Evolutionary conservation across 192 early-diverging fungal species (phyloP).

Genomic region (Gonapodya prolifera): DNA sequence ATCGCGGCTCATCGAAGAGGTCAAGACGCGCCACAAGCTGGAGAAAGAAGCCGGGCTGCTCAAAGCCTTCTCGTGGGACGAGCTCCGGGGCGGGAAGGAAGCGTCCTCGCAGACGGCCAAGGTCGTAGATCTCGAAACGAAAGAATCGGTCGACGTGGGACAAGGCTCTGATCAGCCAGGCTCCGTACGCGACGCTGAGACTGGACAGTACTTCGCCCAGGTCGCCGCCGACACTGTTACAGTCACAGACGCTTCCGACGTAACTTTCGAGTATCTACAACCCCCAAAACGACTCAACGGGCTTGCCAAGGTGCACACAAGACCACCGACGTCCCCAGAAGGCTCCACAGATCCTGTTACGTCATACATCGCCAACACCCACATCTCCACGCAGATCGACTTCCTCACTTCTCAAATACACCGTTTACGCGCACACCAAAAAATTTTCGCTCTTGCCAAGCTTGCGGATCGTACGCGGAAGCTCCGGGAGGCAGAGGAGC

Average conservation of each 20-base stretch:
- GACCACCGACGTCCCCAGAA: neutral
- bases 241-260: neutral
- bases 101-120: neutral
- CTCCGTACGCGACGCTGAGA: neutral
- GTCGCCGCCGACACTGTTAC: neutral
- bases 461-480: slow-evolving; percentile 41
- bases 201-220: neutral
- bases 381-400: slow-evolving; percentile 32
- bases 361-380: neutral
- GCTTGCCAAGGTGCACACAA: neutral
- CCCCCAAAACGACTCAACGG: neutral
- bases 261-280: neutral
- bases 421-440: slow-evolving; percentile 33
- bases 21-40: slow-evolving; percentile 32
- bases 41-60: slow-evolving; percentile 5
- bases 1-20: slow-evolving; percentile 33
- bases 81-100: neutral
- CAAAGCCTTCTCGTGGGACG: neutral
- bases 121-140: neutral
- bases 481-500: slow-evolving; percentile 44
- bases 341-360: neutral
- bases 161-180: neutral
- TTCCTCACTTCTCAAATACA: slow-evolving; percentile 40
- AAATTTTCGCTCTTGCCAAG: slow-evolving; percentile 36
- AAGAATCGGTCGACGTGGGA: neutral